These are phyloP conservation scores for Neofusicoccum ribis DNA, from an alignment of 2,329 filamentous ascomycete species.

Conservation along the genomic window DNA sequence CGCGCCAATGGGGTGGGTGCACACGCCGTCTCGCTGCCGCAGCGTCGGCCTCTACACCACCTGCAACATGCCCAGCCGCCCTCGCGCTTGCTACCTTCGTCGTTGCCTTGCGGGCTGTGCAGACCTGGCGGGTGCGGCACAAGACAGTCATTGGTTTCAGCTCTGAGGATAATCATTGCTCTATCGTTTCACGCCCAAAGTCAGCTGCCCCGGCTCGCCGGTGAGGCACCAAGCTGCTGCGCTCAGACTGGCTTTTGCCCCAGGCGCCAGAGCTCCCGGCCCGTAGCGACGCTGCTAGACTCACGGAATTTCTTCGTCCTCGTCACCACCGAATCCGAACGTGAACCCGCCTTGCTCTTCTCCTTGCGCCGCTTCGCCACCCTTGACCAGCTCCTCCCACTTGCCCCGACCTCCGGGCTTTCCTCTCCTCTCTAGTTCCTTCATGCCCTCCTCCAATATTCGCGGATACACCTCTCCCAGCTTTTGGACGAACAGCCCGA, in stretches of 20 bases:
- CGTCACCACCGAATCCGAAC: constrained; percentile 62
- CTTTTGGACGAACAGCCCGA: constrained; percentile 70
- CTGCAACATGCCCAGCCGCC: background rate
- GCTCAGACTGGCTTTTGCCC: constrained; percentile 6
- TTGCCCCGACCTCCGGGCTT: constrained; percentile 63
- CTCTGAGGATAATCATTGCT: constrained; percentile 1
- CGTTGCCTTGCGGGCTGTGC: background rate
- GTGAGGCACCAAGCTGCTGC: background rate
- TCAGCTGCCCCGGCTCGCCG: background rate
- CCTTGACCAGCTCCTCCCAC: constrained; percentile 78
- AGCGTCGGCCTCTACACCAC: background rate
- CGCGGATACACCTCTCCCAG: constrained; percentile 65
- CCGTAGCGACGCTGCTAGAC: background rate
- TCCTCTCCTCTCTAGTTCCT: constrained; percentile 63
- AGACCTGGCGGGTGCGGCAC: background rate
- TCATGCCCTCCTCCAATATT: constrained; percentile 62
- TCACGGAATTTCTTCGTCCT: constrained; percentile 47
- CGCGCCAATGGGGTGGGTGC: constrained; percentile 1
- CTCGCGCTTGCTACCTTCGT: background rate
- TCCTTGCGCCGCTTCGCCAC: constrained; percentile 48
- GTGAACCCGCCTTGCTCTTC: constrained; percentile 53
- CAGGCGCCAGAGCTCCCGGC: background rate
- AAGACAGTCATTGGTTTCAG: background rate
- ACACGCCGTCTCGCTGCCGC: background rate
- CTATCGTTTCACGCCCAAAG: constrained; percentile 9